Evolutionary conservation across 441 rosid genomes (phyloP), one percentile per base, ranked within the genome.

Genomic region (Theobroma grandiflorum): DNA sequence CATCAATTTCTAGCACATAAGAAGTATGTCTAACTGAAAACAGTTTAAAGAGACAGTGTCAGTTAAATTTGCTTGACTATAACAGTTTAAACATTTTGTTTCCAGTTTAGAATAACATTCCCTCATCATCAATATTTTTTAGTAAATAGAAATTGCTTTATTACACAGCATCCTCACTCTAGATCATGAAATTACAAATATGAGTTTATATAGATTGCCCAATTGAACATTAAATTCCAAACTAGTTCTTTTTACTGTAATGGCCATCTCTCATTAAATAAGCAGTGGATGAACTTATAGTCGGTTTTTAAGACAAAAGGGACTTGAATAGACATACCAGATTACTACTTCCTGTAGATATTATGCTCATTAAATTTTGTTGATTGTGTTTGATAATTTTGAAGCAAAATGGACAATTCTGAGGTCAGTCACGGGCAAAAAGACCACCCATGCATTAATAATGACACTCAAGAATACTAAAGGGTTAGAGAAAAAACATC

Each of bases 91-190:
- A 67, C 35, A 1, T 20, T n/a, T 18, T 66, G 58, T 47, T 49
- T 70, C 38, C 42, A 49, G 22, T 70, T 40, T 66, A 40, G 72
- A 66, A 71, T 33, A 71, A 31, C 15, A 31, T 15, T 26, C 74
- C 37, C 38, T 12, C 26, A 26, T 47, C 72, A n/a, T 9, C 58
- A 47, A 52, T 50, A 71, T 35, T 35, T 52, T 18, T 53, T 11
- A n/a, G 18, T 38, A 18, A 40, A 16, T n/a, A 55, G 20, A 11
- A 55, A 72, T 72, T 5, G 33, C 63, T 52, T 37, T 72, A 37
- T 8, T 0, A 57, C n/a, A 72, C 35, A 20, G 33, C 35, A 37
- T 72, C 16, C 75, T 52, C 63, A n/a, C 37, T 6, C 3, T 31
- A 49, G 26, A 31, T 22, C 8, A 70, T 33, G 11, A 8, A 72